Evolutionary conservation across 2,329 filamentous ascomycete species (phyloP), one percentile per base, ranked within the genome.

Genomic region (Colletotrichum siamense): DNA sequence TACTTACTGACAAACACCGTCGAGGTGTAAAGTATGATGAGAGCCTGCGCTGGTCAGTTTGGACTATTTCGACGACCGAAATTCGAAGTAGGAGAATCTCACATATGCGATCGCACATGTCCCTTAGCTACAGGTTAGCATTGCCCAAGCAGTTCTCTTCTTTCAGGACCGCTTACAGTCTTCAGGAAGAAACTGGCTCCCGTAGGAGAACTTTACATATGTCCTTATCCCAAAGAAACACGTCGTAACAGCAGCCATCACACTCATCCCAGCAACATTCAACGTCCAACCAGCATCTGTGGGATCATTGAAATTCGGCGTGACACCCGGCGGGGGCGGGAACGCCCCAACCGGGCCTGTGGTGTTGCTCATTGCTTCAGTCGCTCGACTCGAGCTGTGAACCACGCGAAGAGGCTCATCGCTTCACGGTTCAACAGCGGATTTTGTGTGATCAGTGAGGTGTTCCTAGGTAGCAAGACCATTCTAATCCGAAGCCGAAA

Each of bases 241-340:
- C 3, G 76, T 77, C 55, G 77, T 67, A 10, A 77, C n/a, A 4
- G 70, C 73, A 12, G 39, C 71, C 76, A 79, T 79, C 5, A 77
- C 61, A 32, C 75, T 69, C 62, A 80, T 70, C 7, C 59, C 75
- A 5, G 55, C 75, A 4, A 80, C 55, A 24, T 79, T 75, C 32
- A 73, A 22, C 49, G 65, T 67, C 76, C 75, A 73, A 3, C 74
- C 67, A 5, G 69, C 74, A 49, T 78, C 77, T 22, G 65, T 34
- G 24, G 79, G 80, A 39, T 79, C 36, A 5, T 79, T 71, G 62
- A 81, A 78, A 75, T 80, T 69, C 16, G 79, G 78, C 7, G 64
- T 77, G 22, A 79, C 76, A 49, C 80, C 79, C 39, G 79, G 79
- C 34, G 80, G 80, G 5, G 80, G 79, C 22, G 79, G 79, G 10